Conservation (phyloP, 2,329 filamentous ascomycete genomes). For the Colletotrichum sp. region DNA sequence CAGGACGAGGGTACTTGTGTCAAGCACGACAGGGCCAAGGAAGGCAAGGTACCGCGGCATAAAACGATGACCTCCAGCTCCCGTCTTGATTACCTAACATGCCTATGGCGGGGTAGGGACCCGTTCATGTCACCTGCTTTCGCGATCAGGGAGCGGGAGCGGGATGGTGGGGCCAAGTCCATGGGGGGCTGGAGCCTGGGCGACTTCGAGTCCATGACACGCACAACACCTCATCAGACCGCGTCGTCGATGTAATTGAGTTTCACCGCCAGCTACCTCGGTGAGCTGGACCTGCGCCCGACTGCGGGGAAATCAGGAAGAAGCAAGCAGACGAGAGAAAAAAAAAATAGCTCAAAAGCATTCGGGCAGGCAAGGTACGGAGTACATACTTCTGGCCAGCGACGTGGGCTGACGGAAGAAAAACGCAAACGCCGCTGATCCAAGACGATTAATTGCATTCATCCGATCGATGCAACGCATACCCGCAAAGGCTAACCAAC, state of each 20-base stretch:
- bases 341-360: background rate
- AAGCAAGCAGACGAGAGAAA: background rate
- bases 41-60: background rate
- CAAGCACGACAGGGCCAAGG: background rate
- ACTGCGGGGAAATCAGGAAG: background rate
- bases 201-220: constrained; percentile 12
- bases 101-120: background rate
- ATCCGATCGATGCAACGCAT: background rate
- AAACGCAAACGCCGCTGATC: constrained; percentile 1
- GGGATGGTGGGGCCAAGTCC: background rate
- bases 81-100: background rate
- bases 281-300: background rate
- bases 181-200: background rate
- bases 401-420: background rate
- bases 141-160: constrained; percentile 2
- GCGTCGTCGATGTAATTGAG: constrained; percentile 12
- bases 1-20: background rate
- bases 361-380: background rate
- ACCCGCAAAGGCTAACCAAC: background rate
- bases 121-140: constrained; percentile 19
- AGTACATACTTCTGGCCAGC: background rate
- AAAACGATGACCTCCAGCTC: background rate
- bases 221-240: constrained; percentile 13
- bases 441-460: background rate
- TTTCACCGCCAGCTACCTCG: background rate